Conservation (phyloP, 495 filamentous ascomycete genomes). For the Talaromyces trachyspermus region DNA sequence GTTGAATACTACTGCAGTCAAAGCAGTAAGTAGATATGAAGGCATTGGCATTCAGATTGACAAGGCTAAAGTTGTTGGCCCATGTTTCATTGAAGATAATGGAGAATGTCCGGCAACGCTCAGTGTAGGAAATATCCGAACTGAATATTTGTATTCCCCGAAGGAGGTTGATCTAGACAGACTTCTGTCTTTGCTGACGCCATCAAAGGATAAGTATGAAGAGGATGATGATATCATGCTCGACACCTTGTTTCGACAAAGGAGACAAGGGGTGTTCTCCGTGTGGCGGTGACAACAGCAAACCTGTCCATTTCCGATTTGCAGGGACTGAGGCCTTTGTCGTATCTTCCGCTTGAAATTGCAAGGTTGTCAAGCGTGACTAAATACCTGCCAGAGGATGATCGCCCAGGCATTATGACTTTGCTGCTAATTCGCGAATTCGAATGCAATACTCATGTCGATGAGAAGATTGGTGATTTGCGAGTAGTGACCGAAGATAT, state of each 20-base stretch:
- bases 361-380: constrained; percentile 76
- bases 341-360: constrained; percentile 69
- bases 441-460: constrained; percentile 49
- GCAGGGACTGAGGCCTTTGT: constrained; percentile 53
- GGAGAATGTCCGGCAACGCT: constrained; percentile 44
- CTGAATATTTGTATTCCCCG: constrained; percentile 69
- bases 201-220: constrained; percentile 87
- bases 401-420: constrained; percentile 81
- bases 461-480: constrained; percentile 58
- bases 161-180: constrained; percentile 74
- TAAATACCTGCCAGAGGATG: constrained; percentile 94
- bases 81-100: constrained; percentile 41
- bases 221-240: constrained; percentile 91
- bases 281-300: constrained; percentile 55
- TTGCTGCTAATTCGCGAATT: constrained; percentile 58
- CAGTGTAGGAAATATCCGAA: constrained; percentile 53
- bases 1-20: constrained; percentile 70
- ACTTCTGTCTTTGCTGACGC: constrained; percentile 78
- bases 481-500: constrained; percentile 47
- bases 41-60: constrained; percentile 65
- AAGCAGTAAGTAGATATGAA: constrained; percentile 64
- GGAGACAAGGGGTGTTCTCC: constrained; percentile 84
- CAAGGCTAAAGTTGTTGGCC: constrained; percentile 65
- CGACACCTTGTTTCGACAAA: constrained; percentile 83
- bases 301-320: constrained; percentile 50